phyloP scores from a whole-genome alignment of 371 early-diverging fungal genomes.

The Mortierella sp. region DNA sequence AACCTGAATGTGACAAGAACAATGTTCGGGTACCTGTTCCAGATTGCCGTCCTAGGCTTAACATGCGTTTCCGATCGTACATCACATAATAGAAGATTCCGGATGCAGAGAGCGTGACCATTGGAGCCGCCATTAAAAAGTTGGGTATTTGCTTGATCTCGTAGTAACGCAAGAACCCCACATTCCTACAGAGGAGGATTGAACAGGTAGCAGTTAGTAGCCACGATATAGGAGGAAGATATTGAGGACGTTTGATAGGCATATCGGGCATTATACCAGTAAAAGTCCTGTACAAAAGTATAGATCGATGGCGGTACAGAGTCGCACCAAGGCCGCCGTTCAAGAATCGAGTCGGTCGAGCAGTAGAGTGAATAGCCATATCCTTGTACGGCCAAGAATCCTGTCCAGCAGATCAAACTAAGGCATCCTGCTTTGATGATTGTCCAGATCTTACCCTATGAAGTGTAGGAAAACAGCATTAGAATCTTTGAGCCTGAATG shows the following conservation, averaged over 20 bases:
- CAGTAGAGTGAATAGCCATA: slow-evolving; percentile 79
- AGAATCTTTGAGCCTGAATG: too few relatives aligned
- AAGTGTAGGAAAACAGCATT: background rate
- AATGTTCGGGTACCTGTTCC: slow-evolving; percentile 12
- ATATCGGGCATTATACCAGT: slow-evolving; percentile 73
- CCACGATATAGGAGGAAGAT: too few relatives aligned
- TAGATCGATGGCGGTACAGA: slow-evolving; percentile 74
- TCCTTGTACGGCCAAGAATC: slow-evolving; percentile 76
- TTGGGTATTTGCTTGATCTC: slow-evolving; percentile 87
- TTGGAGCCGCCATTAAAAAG: slow-evolving; percentile 89
- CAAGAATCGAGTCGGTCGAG: slow-evolving; percentile 16
- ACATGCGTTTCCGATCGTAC: slow-evolving; percentile 62
- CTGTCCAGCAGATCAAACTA: slow-evolving; percentile 58
- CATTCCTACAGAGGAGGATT: slow-evolving; percentile 62
- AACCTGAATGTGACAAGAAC: too few relatives aligned
- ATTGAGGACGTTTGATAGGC: too few relatives aligned
- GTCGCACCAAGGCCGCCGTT: slow-evolving; percentile 79
- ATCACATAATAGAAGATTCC: slow-evolving; percentile 69
- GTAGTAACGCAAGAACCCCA: slow-evolving; percentile 88
- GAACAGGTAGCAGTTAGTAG: background rate
- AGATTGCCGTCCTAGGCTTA: slow-evolving; percentile 60
- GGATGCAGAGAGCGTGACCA: slow-evolving; percentile 68
- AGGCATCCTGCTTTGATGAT: slow-evolving; percentile 55
- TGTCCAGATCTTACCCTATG: slow-evolving; percentile 28
- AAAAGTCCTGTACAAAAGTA: slow-evolving; percentile 85